Evolutionary conservation across 2,329 filamentous ascomycete genomes (phyloP).

Genomic region (Xylaria sp.): DNA sequence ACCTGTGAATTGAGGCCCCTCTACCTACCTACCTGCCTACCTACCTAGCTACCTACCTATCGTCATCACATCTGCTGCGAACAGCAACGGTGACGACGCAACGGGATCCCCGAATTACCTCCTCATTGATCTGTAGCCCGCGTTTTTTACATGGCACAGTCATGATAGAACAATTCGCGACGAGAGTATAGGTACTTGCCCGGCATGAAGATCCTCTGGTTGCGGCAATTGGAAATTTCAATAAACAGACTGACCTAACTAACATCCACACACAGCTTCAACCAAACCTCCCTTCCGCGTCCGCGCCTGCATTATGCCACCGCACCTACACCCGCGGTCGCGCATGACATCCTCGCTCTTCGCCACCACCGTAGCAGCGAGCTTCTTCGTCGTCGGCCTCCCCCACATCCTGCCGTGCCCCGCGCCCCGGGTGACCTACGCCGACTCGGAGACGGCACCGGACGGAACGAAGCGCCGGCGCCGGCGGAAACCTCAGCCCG

Average conservation of each 20-base stretch:
- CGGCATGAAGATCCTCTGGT: too few species aligned
- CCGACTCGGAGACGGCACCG: slow-evolving; percentile 61
- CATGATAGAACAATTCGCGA: too few species aligned
- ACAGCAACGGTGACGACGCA: too few species aligned
- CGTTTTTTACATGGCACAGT: too few species aligned
- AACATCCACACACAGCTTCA: background rate
- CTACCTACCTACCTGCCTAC: background rate
- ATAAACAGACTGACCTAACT: too few species aligned
- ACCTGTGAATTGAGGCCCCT: slow-evolving; percentile 4
- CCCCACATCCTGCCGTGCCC: slow-evolving; percentile 93
- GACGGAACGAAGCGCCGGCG: slow-evolving; percentile 24
- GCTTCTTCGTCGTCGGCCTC: slow-evolving; percentile 88
- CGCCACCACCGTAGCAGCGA: slow-evolving; percentile 85
- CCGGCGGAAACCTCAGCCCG: slow-evolving; percentile 33
- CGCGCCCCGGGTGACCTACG: slow-evolving; percentile 72
- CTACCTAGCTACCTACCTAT: too few species aligned
- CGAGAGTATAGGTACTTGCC: too few species aligned
- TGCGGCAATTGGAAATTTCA: background rate
- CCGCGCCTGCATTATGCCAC: slow-evolving; percentile 61
- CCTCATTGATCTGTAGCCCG: too few species aligned
- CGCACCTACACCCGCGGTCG: slow-evolving; percentile 90
- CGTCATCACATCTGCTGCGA: too few species aligned
- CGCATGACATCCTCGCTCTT: slow-evolving; percentile 93
- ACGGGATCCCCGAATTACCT: too few species aligned
- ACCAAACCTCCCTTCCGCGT: background rate